Base-by-base conservation (phyloP, 306 rosid genomes). In the Lablab purpureus region DNA sequence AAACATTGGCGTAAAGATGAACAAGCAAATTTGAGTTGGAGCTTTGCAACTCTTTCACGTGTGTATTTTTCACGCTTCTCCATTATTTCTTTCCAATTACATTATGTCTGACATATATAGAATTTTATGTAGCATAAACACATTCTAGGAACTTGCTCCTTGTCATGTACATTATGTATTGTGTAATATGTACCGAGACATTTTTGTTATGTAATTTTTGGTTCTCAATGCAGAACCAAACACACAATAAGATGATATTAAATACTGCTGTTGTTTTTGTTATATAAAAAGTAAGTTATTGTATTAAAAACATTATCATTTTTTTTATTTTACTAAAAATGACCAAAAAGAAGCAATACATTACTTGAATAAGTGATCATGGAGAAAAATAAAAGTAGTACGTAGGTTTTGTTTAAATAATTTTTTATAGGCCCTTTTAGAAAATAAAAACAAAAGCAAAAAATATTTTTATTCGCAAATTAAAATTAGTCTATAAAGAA, bases 21-120 rank as follows among this genome's bases (percentile, higher is more conserved):
- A 52, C 70, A 78, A 77, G 34, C 75, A 19, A 55, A 64, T 62
- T 74, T 69, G 43, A 54, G 49, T 60, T 59, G 76, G 59, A 66
- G 73, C 58, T 23, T 22, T 41, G 76, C 64, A 43, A 72, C 54
- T 8, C 55, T 49, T 84, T 71, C 67, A 3, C 49, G 14, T 70
- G 74, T 85, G 78, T 51, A 76, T 84, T 87, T 76, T 67, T 32
- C 9, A 4, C 17, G 22, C 25, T 69, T 59, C 7, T 15, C 27
- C 0, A 21, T 18, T 8, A 37, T 56, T 74, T 75, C 4, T 67
- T 74, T 50, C 41, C 74, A 32, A 59, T 72, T 37, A 2, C 45
- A 22, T 59, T 41, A 40, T 75, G 37, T 70, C 50, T 18, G 83
- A 67, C 58, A 40, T 40, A 37, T 41, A 50, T 75, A 71, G 76